Evolutionary conservation across 2,329 filamentous ascomycete genomes (phyloP).

Genomic region (Diplocarpon rosae): DNA sequence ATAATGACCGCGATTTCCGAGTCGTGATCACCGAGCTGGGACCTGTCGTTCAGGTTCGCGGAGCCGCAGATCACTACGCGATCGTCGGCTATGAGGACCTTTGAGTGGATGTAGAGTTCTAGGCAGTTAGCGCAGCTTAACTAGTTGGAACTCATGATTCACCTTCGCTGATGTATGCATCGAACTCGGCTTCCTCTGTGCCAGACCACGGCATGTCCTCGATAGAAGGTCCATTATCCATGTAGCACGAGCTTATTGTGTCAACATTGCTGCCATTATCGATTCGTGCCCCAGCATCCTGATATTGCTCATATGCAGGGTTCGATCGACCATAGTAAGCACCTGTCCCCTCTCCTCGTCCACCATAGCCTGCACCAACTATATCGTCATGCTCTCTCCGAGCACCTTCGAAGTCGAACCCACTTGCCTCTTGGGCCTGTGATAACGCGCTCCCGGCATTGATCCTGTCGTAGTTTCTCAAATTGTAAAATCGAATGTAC

Average conservation of each 20-base stretch:
- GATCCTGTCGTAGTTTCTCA: conserved; percentile 75
- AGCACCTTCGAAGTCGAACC: conserved; percentile 58
- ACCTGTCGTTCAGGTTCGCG: conserved; percentile 48
- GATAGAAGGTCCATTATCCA: conserved; percentile 65
- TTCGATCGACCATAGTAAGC: conserved; percentile 27
- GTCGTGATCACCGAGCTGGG: conserved; percentile 74
- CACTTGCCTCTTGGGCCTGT: conserved; percentile 47
- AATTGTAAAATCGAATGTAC: conserved; percentile 78
- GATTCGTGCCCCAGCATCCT: conserved; percentile 51
- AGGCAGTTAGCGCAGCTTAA: neutral
- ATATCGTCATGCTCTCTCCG: conserved; percentile 51
- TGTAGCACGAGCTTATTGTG: conserved; percentile 69
- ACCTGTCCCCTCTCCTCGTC: conserved; percentile 28
- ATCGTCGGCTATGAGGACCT: conserved; percentile 74
- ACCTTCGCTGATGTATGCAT: conserved; percentile 48
- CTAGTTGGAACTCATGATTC: neutral
- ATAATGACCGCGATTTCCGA: conserved; percentile 85
- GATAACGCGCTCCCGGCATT: conserved; percentile 55
- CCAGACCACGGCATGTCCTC: conserved; percentile 45
- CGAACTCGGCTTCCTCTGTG: conserved; percentile 42
- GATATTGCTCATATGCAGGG: conserved; percentile 44
- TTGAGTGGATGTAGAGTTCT: conserved; percentile 53
- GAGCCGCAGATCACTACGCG: conserved; percentile 70
- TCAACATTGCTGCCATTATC: conserved; percentile 53
- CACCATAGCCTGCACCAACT: conserved; percentile 36